A percentile compares a stretch with the other conserved stretches of the same genome.
Conservation (phyloP, 768 basidiomycete genomes). For the Psilocybe cyanescens region DNA sequence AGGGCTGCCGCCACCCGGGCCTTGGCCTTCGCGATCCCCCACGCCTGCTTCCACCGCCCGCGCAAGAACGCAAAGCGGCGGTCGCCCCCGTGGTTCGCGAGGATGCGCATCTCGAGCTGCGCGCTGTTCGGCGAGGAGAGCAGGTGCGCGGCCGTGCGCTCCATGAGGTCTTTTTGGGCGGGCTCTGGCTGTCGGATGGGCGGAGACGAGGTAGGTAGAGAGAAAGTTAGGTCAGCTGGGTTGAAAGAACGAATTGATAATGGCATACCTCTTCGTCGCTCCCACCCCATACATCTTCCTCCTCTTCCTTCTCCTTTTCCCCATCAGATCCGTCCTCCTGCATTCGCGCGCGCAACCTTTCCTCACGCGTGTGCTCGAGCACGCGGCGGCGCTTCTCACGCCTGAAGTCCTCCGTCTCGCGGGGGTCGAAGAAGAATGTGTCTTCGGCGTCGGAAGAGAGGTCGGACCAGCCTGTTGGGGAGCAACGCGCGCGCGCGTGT, state of each 20-base stretch:
- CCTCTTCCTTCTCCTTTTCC: conserved; percentile 31
- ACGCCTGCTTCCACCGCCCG: conserved; percentile 72
- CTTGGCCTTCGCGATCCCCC: conserved; percentile 59
- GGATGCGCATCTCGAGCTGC: conserved; percentile 85
- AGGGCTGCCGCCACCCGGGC: conserved; percentile 33
- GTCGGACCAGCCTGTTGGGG: conserved; percentile 79
- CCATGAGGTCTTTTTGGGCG: conserved; percentile 66
- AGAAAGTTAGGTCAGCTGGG: background rate
- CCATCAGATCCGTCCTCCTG: conserved; percentile 51
- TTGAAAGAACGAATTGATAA: background rate
- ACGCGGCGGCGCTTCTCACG: conserved; percentile 69
- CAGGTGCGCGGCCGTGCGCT: conserved; percentile 72
- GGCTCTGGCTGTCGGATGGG: conserved; percentile 56
- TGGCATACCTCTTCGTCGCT: conserved; percentile 69
- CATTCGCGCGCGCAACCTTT: conserved; percentile 63
- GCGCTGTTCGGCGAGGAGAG: conserved; percentile 74
- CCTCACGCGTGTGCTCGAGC: conserved; percentile 62
- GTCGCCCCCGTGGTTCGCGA: conserved; percentile 84
- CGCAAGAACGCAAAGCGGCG: conserved; percentile 80
- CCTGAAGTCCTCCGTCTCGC: conserved; percentile 67
- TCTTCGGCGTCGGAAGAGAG: conserved; percentile 87
- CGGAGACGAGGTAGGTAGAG: background rate
- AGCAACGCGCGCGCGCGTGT: too few species aligned
- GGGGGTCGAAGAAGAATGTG: conserved; percentile 73
- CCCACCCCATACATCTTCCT: conserved; percentile 63